These are phyloP conservation scores for Alternaria consortialis DNA, from an alignment of 2,329 filamentous ascomycete genomes.

Conservation along the genomic window DNA sequence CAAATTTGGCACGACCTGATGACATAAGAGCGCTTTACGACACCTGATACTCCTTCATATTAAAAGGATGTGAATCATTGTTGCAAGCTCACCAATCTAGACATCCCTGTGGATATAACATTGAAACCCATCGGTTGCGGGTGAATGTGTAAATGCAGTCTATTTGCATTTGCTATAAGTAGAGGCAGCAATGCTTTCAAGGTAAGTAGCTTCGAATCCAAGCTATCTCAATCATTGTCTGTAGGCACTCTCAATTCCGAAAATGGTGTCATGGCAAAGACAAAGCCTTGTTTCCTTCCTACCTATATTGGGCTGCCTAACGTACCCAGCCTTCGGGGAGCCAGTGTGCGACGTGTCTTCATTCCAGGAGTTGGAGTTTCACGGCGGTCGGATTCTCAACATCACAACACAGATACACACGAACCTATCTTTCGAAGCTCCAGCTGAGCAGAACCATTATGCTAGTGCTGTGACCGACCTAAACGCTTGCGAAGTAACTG, in stretches of 20 bases:
- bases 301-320: background rate
- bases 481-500: conserved; percentile 48
- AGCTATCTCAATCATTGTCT: background rate
- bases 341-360: conserved; percentile 5
- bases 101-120: background rate
- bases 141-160: background rate
- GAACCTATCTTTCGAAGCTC: conserved; percentile 9
- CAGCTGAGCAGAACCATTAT: conserved; percentile 19
- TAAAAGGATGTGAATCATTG: background rate
- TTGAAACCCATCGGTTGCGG: background rate
- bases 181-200: background rate
- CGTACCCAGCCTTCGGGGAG: background rate
- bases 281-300: background rate
- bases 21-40: background rate
- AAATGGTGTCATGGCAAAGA: background rate
- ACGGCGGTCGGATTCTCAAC: conserved; percentile 8
- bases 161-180: background rate
- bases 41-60: conserved; percentile 2
- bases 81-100: background rate
- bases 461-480: conserved; percentile 14
- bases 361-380: conserved; percentile 8
- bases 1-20: background rate
- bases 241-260: background rate
- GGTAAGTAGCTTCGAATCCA: background rate
- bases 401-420: conserved; percentile 8